Conservation (phyloP, 305 asterid genomes). For the Petunia hybrid region DNA sequence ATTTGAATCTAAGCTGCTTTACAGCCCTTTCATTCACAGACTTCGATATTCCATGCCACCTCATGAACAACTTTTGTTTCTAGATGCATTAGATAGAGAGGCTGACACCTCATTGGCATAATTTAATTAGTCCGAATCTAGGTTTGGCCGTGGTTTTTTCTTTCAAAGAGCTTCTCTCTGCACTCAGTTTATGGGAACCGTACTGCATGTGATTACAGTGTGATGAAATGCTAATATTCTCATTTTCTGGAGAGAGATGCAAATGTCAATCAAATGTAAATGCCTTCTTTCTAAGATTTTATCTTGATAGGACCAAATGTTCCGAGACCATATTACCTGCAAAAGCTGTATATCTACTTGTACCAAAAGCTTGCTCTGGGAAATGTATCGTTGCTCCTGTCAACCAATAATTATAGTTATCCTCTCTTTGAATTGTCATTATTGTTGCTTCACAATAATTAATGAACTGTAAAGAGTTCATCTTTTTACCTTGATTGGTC, state of each 20-base stretch:
- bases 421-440: constrained; percentile 2
- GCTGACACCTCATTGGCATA: background rate
- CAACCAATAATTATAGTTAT: constrained; percentile 2
- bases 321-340: constrained; percentile 16
- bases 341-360: background rate
- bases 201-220: background rate
- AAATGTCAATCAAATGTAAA: background rate
- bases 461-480: background rate
- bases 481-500: background rate
- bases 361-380: background rate
- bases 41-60: constrained; percentile 16
- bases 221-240: background rate
- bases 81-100: constrained; percentile 23
- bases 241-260: constrained; percentile 17
- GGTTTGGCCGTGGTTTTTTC: background rate
- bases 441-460: background rate
- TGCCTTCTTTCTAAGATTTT: background rate
- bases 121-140: background rate
- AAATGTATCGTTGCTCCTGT: constrained; percentile 2
- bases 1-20: background rate
- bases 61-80: constrained; percentile 18
- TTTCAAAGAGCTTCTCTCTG: background rate
- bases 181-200: constrained; percentile 20
- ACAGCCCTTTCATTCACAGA: background rate
- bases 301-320: background rate